Base-by-base conservation (phyloP, 345 rosid species). In the Melaleuca alternifolia region DNA sequence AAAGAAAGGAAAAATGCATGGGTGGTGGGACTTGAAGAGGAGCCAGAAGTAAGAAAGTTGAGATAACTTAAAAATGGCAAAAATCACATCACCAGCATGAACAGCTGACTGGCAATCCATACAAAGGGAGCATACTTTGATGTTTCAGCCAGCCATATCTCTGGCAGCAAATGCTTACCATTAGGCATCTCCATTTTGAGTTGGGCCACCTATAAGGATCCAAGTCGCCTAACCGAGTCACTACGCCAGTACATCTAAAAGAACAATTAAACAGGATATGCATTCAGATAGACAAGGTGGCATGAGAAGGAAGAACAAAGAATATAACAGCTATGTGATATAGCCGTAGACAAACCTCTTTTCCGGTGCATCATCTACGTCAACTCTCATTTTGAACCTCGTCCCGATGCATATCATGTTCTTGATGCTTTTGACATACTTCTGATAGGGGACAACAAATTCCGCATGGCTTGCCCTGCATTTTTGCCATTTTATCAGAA, bases 181-280 rank as follows among this genome's bases (percentile, higher is more conserved):
- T 90, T 86, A 97, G 88, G 93, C 96, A 96, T 88, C 97, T 94
- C 99, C 99, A 97, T 91, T 95, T 96, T 52, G 99, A 97, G 88
- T 92, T 93, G 44, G 97, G 96, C 99, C 99, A 97, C 87, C 93
- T 90, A 89, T 91, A 93, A 3, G 96, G 96, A 91, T 97, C 98
- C 90, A 92, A 85, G 91, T 95, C 98, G 84, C 93, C 87, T 23
- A 93, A 89, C 85, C 97, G 96, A 54, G 90, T 93, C 84, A 96
- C 97, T 24, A 93, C 93, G 85, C 99, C 99, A 82, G 91, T 91
- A 82, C 91, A 92, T 91, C 96, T 97, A 93, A 89, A 91, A 87
- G 41, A 83, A 54, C 61, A 83, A 41, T 48, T 82, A 84, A 86
- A 84, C 51, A 51, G 51, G 21, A 65, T 54, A 33, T 56, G 57